Conservation (phyloP, 2,329 filamentous ascomycete species). For the Penicillium sp. region DNA sequence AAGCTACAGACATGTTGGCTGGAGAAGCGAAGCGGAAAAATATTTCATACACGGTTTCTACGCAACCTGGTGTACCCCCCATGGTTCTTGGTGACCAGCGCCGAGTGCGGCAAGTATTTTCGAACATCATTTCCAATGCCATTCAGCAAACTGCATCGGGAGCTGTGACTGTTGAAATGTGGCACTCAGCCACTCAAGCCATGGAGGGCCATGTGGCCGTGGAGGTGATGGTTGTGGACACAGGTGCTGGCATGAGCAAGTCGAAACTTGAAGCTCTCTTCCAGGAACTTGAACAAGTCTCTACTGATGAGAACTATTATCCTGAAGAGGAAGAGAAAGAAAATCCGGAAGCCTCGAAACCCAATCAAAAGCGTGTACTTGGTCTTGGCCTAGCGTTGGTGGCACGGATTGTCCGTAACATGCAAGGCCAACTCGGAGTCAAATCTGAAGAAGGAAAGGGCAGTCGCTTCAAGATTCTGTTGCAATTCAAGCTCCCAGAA, state of each 20-base stretch:
- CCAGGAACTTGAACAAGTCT: conserved; percentile 64
- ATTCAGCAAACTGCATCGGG: conserved; percentile 72
- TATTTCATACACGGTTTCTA: conserved; percentile 65
- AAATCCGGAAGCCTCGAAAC: neutral
- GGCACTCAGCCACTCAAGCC: conserved; percentile 48
- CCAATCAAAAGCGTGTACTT: conserved; percentile 50
- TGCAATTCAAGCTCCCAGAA: conserved; percentile 67
- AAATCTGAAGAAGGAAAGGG: conserved; percentile 81
- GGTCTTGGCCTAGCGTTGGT: conserved; percentile 85
- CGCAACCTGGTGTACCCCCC: conserved; percentile 65
- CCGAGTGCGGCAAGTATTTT: conserved; percentile 75
- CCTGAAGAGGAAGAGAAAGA: conserved; percentile 26
- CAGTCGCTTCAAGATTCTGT: conserved; percentile 74
- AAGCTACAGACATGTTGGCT: conserved; percentile 71
- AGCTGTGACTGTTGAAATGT: conserved; percentile 67
- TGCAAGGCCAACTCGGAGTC: conserved; percentile 81
- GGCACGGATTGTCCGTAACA: conserved; percentile 80
- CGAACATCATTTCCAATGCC: conserved; percentile 81
- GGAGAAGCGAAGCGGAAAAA: conserved; percentile 73
- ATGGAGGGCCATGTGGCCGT: conserved; percentile 59
- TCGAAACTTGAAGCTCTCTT: conserved; percentile 60
- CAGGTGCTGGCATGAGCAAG: conserved; percentile 63
- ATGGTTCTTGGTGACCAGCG: conserved; percentile 75
- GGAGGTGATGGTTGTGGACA: conserved; percentile 73
- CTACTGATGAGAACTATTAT: conserved; percentile 49